These are phyloP conservation scores for Pleurozium schreberi DNA, from an alignment of 225 moss, liverwort and hornwort genomes.

Conservation along the genomic window DNA sequence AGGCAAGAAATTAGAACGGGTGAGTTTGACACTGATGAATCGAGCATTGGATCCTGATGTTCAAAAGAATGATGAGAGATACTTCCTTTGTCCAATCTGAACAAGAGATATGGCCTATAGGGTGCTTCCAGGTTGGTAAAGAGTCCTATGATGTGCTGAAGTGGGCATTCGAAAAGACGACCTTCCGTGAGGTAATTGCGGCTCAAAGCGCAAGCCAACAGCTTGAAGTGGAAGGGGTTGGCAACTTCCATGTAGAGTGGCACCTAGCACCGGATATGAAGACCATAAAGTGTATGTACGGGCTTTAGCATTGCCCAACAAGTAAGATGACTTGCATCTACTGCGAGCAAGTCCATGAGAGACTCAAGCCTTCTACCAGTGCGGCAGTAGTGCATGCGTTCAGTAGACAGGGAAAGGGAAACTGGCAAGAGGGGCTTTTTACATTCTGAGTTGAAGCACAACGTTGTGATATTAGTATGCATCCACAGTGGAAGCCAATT, in stretches of 20 bases:
- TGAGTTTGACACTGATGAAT: no score
- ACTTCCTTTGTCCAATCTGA: no score
- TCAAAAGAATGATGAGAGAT: no score
- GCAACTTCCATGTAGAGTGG: background rate
- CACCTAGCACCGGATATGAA: background rate
- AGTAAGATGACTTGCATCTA: background rate
- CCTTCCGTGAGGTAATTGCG: background rate
- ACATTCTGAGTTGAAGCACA: background rate
- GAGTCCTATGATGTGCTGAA: no score
- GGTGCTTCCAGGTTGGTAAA: no score
- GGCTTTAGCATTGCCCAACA: background rate
- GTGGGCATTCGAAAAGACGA: background rate
- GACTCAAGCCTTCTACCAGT: background rate
- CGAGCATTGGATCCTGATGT: no score
- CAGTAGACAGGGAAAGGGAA: background rate
- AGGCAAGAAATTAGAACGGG: background rate
- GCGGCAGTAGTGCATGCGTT: background rate
- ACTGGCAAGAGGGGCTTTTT: background rate
- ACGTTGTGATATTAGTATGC: background rate
- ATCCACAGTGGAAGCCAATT: background rate
- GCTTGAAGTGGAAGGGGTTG: background rate
- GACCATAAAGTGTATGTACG: background rate
- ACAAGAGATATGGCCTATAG: no score
- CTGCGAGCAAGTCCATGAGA: background rate
- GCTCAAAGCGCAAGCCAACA: background rate